Evolutionary conservation across 2,329 filamentous ascomycete species (phyloP), one percentile per base, ranked within the genome.

Genomic region (Eurotiales sp.): DNA sequence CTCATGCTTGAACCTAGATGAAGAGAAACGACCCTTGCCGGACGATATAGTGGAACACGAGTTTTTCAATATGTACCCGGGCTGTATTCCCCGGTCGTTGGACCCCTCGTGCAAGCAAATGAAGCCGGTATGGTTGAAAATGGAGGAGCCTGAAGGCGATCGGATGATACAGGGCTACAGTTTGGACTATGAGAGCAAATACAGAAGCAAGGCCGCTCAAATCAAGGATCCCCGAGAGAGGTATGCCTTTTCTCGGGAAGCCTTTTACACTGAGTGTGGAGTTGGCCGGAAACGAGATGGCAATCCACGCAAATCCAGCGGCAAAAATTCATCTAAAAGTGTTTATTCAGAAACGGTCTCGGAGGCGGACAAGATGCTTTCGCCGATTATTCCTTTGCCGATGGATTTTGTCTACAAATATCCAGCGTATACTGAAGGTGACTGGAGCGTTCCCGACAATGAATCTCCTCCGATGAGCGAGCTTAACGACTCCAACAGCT

Each of bases 61-160:
- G 4, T 77, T 78, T 52, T 77, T 78, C 63, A 73, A 69, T 45
- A 77, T 76, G 73, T 73, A 74, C 42, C 62, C 68, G 22, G 74
- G 75, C 8, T 73, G 68, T 37, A 76, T 77, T 56, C 74, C 75
- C 14, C 65, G 68, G 19, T 61, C 67, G 39, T 60, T 77, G 21
- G 72, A 74, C 23, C 62, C 69, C 14, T 58, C 61, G 15, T 73
- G 68, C 41, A 68, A 69, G 21, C 60, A 64, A 44, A 63, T 65
- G 23, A 70, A 64, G 40, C 75, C 75, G 4, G 50, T 62, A 4
- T 77, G 74, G 72, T 62, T 77, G 14, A 69, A 66, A 41, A 61
- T 66, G 21, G 63, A 69, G n/a, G 66, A 73, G 36, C 75, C 75
- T 8, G 68, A 68, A 10, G 75, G 75, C n/a, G 75, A 77, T 52